Conservation (phyloP, 2,329 filamentous ascomycete species). For the Paraphoma sp. region DNA sequence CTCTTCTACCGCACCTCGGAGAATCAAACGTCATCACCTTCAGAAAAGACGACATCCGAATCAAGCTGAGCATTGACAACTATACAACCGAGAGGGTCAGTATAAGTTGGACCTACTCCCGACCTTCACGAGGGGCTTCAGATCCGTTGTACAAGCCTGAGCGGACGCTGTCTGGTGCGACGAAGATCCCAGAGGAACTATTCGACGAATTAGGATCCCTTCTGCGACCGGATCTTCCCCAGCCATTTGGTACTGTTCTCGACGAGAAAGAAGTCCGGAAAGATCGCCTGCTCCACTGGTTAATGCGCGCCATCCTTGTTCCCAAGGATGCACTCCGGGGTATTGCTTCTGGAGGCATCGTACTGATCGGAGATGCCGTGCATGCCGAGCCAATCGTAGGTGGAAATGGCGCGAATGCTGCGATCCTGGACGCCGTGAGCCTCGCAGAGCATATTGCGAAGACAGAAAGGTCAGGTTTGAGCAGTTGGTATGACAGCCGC, state of each 20-base stretch:
- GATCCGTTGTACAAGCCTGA: slow-evolving; percentile 47
- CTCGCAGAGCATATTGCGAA: slow-evolving; percentile 20
- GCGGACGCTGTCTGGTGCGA: slow-evolving; percentile 38
- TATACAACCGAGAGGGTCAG: slow-evolving; percentile 29
- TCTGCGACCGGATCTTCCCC: slow-evolving; percentile 19
- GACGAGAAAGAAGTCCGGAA: slow-evolving; percentile 33
- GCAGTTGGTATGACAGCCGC: background rate
- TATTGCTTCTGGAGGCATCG: slow-evolving; percentile 9
- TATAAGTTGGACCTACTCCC: slow-evolving; percentile 51
- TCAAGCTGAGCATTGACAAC: slow-evolving; percentile 44
- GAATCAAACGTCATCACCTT: slow-evolving; percentile 31
- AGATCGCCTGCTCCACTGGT: slow-evolving; percentile 50
- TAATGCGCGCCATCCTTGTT: slow-evolving; percentile 47
- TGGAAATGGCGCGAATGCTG: slow-evolving; percentile 49
- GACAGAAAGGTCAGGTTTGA: background rate
- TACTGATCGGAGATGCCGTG: slow-evolving; percentile 47
- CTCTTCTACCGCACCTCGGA: slow-evolving; percentile 20
- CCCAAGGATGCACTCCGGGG: slow-evolving; percentile 24
- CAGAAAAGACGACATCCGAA: slow-evolving; percentile 21
- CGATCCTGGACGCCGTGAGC: slow-evolving; percentile 47
- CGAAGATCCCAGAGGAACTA: slow-evolving; percentile 44
- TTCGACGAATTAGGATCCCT: slow-evolving; percentile 42
- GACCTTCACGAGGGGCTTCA: slow-evolving; percentile 28
- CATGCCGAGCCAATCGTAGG: slow-evolving; percentile 52
- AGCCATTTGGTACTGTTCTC: slow-evolving; percentile 44